A percentile compares a stretch with the other conserved stretches of the same genome.
Conservation (phyloP, 2,329 filamentous ascomycete genomes). For the Microascus cirrosus region DNA sequence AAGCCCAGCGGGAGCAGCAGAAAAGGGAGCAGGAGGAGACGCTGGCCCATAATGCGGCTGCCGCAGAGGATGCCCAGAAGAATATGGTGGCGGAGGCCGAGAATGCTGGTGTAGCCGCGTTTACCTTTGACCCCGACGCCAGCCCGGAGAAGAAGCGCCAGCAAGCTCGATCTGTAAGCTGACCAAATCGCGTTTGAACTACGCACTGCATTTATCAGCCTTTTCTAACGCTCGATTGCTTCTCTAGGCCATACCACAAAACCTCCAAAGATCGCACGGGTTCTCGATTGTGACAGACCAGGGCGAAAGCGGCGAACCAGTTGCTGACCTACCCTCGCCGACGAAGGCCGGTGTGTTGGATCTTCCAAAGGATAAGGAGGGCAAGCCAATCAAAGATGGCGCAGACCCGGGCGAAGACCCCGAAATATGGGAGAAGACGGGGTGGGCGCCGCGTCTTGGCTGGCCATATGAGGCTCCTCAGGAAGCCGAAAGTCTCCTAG, state of each 20-base stretch:
- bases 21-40: conserved; percentile 38
- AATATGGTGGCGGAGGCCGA: conserved; percentile 67
- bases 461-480: conserved; percentile 46
- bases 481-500: conserved; percentile 60
- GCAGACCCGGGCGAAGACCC: conserved; percentile 41
- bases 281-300: conserved; percentile 69
- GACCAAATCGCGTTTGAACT: neutral
- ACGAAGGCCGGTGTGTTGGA: conserved; percentile 58
- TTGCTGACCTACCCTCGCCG: conserved; percentile 69
- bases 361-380: conserved; percentile 34
- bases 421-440: conserved; percentile 41
- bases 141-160: conserved; percentile 73
- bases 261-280: conserved; percentile 53
- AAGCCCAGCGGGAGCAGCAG: conserved; percentile 74
- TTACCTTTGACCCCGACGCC: conserved; percentile 79
- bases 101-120: conserved; percentile 69
- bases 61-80: conserved; percentile 62
- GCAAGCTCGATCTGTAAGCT: conserved; percentile 63
- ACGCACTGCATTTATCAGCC: conserved; percentile 8
- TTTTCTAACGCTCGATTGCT: neutral
- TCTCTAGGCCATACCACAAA: conserved; percentile 48
- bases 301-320: conserved; percentile 56
- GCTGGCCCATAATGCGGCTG: conserved; percentile 28
- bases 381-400: conserved; percentile 34
- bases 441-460: conserved; percentile 84